A percentile compares a stretch with the other conserved stretches of the same genome.
Conservation (phyloP, 805 yeast genomes). For the Yamadazyma phyllophila region DNA sequence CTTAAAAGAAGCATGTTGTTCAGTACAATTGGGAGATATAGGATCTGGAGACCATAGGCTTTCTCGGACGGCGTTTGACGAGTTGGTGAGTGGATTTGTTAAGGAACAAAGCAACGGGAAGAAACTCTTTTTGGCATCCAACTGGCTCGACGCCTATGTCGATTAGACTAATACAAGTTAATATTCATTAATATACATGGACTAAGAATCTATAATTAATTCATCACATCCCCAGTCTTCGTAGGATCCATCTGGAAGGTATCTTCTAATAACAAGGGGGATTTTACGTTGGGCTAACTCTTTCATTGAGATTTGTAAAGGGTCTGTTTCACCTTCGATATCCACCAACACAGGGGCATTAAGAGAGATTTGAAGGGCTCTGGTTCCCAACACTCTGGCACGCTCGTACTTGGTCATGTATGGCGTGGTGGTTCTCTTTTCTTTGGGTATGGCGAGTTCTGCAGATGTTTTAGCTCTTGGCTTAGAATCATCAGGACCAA, state of each 20-base stretch:
- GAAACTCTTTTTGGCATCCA: constrained; percentile 56
- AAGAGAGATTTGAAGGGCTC: constrained; percentile 96
- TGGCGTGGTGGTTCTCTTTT: constrained; percentile 91
- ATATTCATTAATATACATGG: constrained; percentile 8
- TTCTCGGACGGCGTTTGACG: constrained; percentile 45
- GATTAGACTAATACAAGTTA: constrained; percentile 20
- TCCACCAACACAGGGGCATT: constrained; percentile 98
- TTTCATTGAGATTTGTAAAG: constrained; percentile 95
- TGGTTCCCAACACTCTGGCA: constrained; percentile 95
- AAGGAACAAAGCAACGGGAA: constrained; percentile 58
- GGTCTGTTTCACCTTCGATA: constrained; percentile 98
- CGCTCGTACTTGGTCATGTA: constrained; percentile 99
- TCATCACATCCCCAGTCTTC: constrained; percentile 99
- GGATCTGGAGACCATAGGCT: constrained; percentile 47
- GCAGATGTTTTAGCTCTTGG: constrained; percentile 61
- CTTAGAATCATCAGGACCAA: constrained; percentile 53
- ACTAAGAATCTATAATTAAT: constrained; percentile 68
- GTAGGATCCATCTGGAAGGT: constrained; percentile 92
- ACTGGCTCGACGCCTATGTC: constrained; percentile 56
- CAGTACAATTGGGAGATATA: constrained; percentile 44
- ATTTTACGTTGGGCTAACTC: constrained; percentile 93
- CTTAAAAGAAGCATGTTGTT: constrained; percentile 47
- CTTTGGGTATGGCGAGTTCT: constrained; percentile 86
- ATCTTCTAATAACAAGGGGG: constrained; percentile 93
- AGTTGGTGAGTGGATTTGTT: constrained; percentile 53